Percentiles rank a stretch among this genome's conserved stretches.
Evolutionary conservation across 345 rosid genomes (phyloP).

Genomic region (Citrus glauca): DNA sequence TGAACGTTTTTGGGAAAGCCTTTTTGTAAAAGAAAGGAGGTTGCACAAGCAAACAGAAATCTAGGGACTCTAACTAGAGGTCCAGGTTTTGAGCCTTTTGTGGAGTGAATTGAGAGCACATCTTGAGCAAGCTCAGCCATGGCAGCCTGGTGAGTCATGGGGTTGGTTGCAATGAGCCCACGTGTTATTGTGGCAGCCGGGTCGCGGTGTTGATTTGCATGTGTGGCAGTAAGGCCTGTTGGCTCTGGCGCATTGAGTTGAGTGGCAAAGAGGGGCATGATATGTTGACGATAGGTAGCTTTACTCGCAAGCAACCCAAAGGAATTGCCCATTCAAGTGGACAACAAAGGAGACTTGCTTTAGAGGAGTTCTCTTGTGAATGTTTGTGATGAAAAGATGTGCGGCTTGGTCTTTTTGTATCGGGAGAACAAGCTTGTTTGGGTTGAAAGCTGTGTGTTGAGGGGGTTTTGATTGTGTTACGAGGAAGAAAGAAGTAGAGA

Average conservation of each 20-base stretch:
- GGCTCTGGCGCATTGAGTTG: slow-evolving; percentile 26
- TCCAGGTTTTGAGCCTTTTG: slow-evolving; percentile 19
- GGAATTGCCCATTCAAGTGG: slow-evolving; percentile 21
- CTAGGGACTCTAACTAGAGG: slow-evolving; percentile 8
- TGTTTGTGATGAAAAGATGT: slow-evolving; percentile 19
- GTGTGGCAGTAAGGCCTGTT: slow-evolving; percentile 8
- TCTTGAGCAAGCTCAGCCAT: slow-evolving; percentile 35
- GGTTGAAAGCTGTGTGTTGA: not conserved
- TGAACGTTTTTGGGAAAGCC: slow-evolving; percentile 24
- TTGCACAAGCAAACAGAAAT: slow-evolving; percentile 30
- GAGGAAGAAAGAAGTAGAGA: slow-evolving; percentile 1
- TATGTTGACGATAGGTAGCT: slow-evolving; percentile 31
- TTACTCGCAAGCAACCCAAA: slow-evolving; percentile 24
- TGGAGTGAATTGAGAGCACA: slow-evolving; percentile 24
- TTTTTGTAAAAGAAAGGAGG: slow-evolving; percentile 11
- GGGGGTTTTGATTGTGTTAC: slow-evolving; percentile 1
- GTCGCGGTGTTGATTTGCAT: slow-evolving; percentile 17
- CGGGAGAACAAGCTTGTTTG: slow-evolving; percentile 19
- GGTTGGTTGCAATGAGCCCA: slow-evolving; percentile 31
- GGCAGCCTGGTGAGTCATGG: slow-evolving; percentile 11
- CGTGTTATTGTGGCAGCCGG: slow-evolving; percentile 44
- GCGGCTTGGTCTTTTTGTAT: slow-evolving; percentile 18
- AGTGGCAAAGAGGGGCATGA: slow-evolving; percentile 29
- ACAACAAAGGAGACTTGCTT: slow-evolving; percentile 15
- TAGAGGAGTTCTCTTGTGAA: slow-evolving; percentile 23